Evolutionary conservation across 2,329 filamentous ascomycete genomes (phyloP), one percentile per base, ranked within the genome.

Genomic region (Zalaria sp.): DNA sequence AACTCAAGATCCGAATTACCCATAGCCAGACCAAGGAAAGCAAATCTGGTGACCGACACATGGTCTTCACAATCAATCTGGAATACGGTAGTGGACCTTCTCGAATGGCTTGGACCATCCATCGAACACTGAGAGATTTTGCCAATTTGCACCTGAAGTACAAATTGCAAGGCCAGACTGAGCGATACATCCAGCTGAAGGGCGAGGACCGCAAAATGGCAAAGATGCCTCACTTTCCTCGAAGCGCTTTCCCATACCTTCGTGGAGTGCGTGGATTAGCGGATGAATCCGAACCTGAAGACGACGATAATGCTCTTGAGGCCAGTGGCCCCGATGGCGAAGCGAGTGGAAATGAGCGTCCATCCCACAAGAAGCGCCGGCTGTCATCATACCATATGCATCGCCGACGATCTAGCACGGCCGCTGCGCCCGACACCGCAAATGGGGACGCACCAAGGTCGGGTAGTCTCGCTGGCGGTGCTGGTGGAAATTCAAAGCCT

Each of bases 1-100:
- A 98, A 64, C 72, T 98, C 45, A 94, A 93, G 59, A 72, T 98
- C 45, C 78, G 75, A 43, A 83, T 98, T 45, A 81, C 79, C 5
- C 85, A 95, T 53, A 93, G 86, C 53, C 68, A 70, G 7, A 77
- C 78, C 7, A 74, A 79, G 46, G 77, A 83, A 35, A 77, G 74
- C 50, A 64, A 59, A 47, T 53, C 51, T 41, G 66, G 73, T 47
- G 69, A 80, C 53, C 64, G 88, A 27, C 91, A 96, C 60, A 79
- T 84, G 54, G 73, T 91, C 5, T 94, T 96, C 60, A 81, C 81
- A 36, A 88, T 98, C 43, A 86, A 94, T 52, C 69, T 98, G 10
- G 91, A 98, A 58, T 98, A 98, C 58, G 91, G 91, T 9, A 96
- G 84, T 57, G 93, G 91, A 0, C 77, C 91, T 43, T 95, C 89